phyloP scores from a whole-genome alignment of 768 basidiomycete species.

The Asterophora lycoperdoides region DNA sequence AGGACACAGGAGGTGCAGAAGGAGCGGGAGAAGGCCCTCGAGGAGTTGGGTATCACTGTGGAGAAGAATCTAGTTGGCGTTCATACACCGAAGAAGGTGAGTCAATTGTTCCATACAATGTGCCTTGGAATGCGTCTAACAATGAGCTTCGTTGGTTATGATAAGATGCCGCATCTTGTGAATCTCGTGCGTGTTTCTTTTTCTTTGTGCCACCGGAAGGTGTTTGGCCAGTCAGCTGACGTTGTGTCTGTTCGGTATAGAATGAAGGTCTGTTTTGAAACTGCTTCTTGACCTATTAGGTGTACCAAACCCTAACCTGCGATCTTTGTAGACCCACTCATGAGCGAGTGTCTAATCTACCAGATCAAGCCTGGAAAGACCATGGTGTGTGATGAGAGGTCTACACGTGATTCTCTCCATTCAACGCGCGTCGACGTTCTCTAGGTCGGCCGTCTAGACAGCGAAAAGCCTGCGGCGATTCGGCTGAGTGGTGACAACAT shows the following conservation, averaged over 20 bases:
- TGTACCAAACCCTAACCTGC: constrained; percentile 13
- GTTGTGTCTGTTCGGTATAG: constrained; percentile 28
- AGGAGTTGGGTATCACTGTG: constrained; percentile 96
- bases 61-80: constrained; percentile 97
- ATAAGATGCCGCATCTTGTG: constrained; percentile 88
- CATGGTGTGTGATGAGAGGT: constrained; percentile 42
- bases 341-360: constrained; percentile 94
- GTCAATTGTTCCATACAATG: constrained; percentile 23
- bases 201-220: neutral
- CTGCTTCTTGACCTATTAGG: constrained; percentile 6
- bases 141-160: constrained; percentile 7
- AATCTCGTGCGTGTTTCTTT: constrained; percentile 65
- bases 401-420: constrained; percentile 4
- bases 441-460: constrained; percentile 86
- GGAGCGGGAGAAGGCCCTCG: constrained; percentile 95
- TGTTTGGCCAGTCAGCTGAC: constrained; percentile 17
- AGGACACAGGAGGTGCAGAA: constrained; percentile 94
- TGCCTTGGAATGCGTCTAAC: constrained; percentile 8
- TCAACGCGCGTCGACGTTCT: neutral
- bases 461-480: constrained; percentile 78
- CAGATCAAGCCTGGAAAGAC: constrained; percentile 87
- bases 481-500: constrained; percentile 92
- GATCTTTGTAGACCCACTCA: constrained; percentile 69
- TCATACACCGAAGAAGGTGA: constrained; percentile 94
- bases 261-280: constrained; percentile 58